Conservation (phyloP, 2,329 filamentous ascomycete genomes). For the Fusarium hostae region DNA sequence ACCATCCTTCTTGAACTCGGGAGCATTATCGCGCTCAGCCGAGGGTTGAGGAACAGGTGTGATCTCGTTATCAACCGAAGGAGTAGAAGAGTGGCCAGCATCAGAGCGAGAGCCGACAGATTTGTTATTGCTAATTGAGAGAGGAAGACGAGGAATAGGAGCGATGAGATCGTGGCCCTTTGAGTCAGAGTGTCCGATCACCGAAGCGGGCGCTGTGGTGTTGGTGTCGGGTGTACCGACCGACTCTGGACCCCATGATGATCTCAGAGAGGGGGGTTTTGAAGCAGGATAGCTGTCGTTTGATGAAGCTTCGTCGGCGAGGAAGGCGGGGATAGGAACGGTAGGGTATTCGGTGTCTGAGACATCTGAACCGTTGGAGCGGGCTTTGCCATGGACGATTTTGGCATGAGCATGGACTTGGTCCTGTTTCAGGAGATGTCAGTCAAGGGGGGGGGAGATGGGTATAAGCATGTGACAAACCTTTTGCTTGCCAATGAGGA, state of each 20-base stretch:
- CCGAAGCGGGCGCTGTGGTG: not conserved
- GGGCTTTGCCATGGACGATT: not conserved
- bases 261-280: not conserved
- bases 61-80: not conserved
- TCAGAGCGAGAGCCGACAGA: not conserved
- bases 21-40: fast-evolving
- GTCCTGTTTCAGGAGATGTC: not conserved
- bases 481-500: not conserved
- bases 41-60: not conserved
- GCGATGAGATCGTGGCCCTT: not conserved
- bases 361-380: not conserved
- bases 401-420: not conserved
- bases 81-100: not conserved
- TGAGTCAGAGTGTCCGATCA: not conserved
- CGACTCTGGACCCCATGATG: not conserved
- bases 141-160: not conserved
- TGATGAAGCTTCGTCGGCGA: not conserved
- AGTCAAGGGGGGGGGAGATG: fast-evolving
- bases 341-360: not conserved
- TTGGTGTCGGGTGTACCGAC: not conserved
- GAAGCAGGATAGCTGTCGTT: not conserved
- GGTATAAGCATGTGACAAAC: not conserved
- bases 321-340: not conserved
- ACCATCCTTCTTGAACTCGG: not conserved
- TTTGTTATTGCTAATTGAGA: not conserved